Evolutionary conservation across 106 monocot species (phyloP), one percentile per base, ranked within the genome.

Genomic region (Phalaenopsis aphrodite): DNA sequence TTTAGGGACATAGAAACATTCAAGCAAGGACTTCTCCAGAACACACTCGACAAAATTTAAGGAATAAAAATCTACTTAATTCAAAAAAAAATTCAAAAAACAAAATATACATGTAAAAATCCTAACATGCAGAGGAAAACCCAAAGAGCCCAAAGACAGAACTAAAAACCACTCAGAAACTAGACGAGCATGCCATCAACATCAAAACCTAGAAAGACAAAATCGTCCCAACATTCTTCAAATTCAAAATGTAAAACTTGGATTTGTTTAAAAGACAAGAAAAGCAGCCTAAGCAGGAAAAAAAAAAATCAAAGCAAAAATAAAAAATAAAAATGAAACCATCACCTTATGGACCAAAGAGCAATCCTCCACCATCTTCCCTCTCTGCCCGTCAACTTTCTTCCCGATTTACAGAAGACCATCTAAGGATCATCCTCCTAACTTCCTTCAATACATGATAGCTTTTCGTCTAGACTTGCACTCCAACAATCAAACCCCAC

Each of bases 311-410:
- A 21, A 10, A 24, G 43, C 42, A 24, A 18, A 41, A 39, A 19
- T 45, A 74, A 8, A 76, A 48, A 30, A 49, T 30, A 9, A 48
- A 49, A 47, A 48, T 24, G 4, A 52, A 49, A 52, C 42, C 76
- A 24, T 9, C 49, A 48, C 49, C 76, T 76, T 76, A 30, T 24
- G 43, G 49, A 30, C 24, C 23, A 76, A 49, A 76, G 76, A 76
- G 76, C 76, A 76, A 49, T 76, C 76, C 49, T 76, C 76, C 49
- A 76, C 76, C 47, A 76, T 76, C 48, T 76, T 76, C 5, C 3
- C 49, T 30, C 21, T 24, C 42, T 24, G 16, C 30, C 76, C 76
- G 23, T 4, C 48, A 0, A 76, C 47, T 76, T 15, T 30, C 48
- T 42, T 19, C 48, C 21, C 30, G 16, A 5, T 75, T 46, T 9